Conservation (phyloP, 805 yeast species). For the Wickerhamiella spandovensis region DNA sequence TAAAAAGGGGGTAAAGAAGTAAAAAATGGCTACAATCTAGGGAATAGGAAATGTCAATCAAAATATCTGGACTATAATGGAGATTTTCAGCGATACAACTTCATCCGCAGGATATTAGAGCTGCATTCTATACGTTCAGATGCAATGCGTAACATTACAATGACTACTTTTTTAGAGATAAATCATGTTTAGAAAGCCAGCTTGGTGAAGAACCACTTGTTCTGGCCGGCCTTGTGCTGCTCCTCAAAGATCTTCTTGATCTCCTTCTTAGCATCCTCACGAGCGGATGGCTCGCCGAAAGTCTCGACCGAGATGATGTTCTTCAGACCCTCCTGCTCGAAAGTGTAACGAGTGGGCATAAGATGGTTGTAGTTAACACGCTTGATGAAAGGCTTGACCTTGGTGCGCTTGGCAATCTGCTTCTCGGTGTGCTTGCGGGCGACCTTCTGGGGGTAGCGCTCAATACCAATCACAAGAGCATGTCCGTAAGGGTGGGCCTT, state of each 20-base stretch:
- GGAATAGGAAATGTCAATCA: neutral
- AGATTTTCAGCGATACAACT: neutral
- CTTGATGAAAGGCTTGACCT: constrained; percentile 98
- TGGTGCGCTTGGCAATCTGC: constrained; percentile 94
- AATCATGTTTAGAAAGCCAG: constrained; percentile 57
- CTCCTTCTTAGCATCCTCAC: constrained; percentile 97
- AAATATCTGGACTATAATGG: neutral
- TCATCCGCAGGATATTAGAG: neutral
- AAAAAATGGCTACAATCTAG: neutral
- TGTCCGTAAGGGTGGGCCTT: constrained; percentile 98
- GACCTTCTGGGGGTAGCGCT: constrained; percentile 95
- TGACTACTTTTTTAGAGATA: constrained; percentile 9
- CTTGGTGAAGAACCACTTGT: constrained; percentile 99
- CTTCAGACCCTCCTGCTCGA: constrained; percentile 94
- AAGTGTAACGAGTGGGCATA: constrained; percentile 98
- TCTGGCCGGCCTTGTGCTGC: constrained; percentile 97
- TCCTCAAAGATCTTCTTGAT: constrained; percentile 98
- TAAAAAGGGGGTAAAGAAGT: neutral
- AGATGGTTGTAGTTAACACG: constrained; percentile 98
- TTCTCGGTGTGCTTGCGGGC: constrained; percentile 90
- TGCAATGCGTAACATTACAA: constrained; percentile 4
- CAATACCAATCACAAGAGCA: constrained; percentile 98
- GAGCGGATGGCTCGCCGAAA: constrained; percentile 93
- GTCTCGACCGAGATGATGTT: constrained; percentile 83
- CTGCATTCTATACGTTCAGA: constrained; percentile 1